phyloP scores from a whole-genome alignment of 768 basidiomycete genomes.

The Guyanaporus albipodus region DNA sequence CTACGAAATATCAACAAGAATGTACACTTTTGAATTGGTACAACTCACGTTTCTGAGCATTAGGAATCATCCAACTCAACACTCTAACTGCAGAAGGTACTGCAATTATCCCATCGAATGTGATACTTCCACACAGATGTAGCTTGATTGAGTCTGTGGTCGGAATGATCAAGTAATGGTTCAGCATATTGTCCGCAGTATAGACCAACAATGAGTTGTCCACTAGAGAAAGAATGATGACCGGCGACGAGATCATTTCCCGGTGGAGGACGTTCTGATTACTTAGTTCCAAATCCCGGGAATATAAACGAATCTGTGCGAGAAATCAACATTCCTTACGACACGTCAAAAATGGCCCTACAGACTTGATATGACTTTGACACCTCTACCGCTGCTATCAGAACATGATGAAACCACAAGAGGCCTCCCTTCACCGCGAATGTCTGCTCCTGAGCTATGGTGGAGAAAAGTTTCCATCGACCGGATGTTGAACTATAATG shows the following conservation, averaged over 20 bases:
- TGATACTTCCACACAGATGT: slow-evolving; percentile 91
- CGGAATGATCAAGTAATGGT: slow-evolving; percentile 88
- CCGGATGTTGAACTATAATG: slow-evolving; percentile 95
- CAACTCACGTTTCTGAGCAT: slow-evolving; percentile 82
- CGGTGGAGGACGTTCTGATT: slow-evolving; percentile 81
- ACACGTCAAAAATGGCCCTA: slow-evolving; percentile 4
- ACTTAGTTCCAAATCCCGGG: slow-evolving; percentile 83
- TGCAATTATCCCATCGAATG: slow-evolving; percentile 85
- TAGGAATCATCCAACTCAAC: slow-evolving; percentile 96
- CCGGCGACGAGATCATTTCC: slow-evolving; percentile 69
- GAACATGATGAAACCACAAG: slow-evolving; percentile 94
- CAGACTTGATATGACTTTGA: slow-evolving; percentile 72
- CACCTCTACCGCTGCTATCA: slow-evolving; percentile 86
- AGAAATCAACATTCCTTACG: background rate
- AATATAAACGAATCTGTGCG: slow-evolving; percentile 83
- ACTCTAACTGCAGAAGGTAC: slow-evolving; percentile 81
- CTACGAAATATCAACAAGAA: slow-evolving; percentile 39
- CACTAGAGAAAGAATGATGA: slow-evolving; percentile 85
- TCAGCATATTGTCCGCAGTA: slow-evolving; percentile 88
- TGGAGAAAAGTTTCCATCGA: slow-evolving; percentile 88
- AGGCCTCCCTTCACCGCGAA: slow-evolving; percentile 88
- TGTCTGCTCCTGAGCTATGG: slow-evolving; percentile 78
- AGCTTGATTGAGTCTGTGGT: slow-evolving; percentile 79
- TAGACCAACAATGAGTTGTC: slow-evolving; percentile 95
- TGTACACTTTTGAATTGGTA: background rate